These are phyloP conservation scores for Hirsutella thompsonii DNA, from an alignment of 2,329 filamentous ascomycete species.

Conservation along the genomic window DNA sequence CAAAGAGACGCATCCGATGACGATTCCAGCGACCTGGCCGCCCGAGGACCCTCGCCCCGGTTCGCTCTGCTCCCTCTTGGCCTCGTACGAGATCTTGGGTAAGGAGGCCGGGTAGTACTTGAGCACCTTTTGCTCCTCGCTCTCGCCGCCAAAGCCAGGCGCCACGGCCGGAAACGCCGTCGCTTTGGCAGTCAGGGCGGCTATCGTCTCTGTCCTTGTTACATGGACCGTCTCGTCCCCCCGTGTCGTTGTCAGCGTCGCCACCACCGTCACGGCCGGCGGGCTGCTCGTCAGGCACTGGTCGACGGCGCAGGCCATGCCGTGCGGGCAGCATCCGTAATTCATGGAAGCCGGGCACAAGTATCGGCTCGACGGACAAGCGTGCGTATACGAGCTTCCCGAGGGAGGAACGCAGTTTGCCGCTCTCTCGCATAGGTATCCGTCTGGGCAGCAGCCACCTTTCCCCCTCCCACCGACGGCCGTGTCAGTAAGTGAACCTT, in stretches of 20 bases:
- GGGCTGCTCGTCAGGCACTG: constrained; percentile 36
- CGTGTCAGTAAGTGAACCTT: no score
- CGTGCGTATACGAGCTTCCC: constrained; percentile 24
- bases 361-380: constrained; percentile 31
- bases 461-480: neutral
- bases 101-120: constrained; percentile 32
- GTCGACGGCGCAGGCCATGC: constrained; percentile 32
- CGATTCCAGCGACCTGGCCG: constrained; percentile 36
- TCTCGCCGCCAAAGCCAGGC: constrained; percentile 6
- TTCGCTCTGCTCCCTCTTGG: constrained; percentile 11
- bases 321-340: constrained; percentile 39
- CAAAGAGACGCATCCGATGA: constrained; percentile 35
- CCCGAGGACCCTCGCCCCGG: constrained; percentile 20
- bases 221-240: constrained; percentile 24
- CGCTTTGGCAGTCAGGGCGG: constrained; percentile 24
- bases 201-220: constrained; percentile 24
- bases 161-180: constrained; percentile 14
- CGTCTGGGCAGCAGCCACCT: constrained; percentile 33
- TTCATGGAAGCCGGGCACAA: constrained; percentile 36
- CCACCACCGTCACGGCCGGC: constrained; percentile 29
- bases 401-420: constrained; percentile 29
- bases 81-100: constrained; percentile 18
- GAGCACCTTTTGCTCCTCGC: constrained; percentile 18
- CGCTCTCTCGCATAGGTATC: constrained; percentile 26
- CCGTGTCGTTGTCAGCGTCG: constrained; percentile 31